Evolutionary conservation across 2,329 filamentous ascomycete genomes (phyloP).

Genomic region (Chrysoporthe austroafricana): DNA sequence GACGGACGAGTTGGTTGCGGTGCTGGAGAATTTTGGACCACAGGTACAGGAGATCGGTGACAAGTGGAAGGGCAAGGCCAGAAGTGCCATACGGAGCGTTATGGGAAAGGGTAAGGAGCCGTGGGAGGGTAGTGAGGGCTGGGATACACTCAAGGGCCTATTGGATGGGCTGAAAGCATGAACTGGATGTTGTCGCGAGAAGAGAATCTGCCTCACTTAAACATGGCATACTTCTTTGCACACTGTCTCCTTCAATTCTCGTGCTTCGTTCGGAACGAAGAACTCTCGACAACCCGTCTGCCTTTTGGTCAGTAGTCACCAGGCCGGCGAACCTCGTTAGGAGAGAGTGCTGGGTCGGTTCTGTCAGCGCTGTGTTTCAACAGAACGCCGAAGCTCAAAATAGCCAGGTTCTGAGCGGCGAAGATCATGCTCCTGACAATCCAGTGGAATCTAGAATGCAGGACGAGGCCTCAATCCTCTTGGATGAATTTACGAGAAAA

Average conservation of each 20-base stretch:
- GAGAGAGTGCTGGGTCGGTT: no score
- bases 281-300: no score
- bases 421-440: background rate
- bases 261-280: background rate
- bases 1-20: conserved; percentile 80
- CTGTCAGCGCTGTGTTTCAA: no score
- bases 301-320: no score
- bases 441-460: background rate
- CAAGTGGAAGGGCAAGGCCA: conserved; percentile 87
- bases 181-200: background rate
- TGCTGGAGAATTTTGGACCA: conserved; percentile 78
- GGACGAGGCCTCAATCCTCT: background rate
- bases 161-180: conserved; percentile 56
- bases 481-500: background rate
- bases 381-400: no score
- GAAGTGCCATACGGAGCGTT: conserved; percentile 81
- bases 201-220: background rate
- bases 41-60: conserved; percentile 70
- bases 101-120: conserved; percentile 78
- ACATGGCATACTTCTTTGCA: background rate
- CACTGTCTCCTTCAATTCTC: no score
- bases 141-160: conserved; percentile 61
- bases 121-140: conserved; percentile 79
- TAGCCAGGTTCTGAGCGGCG: background rate
- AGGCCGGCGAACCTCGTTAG: no score